Evolutionary conservation across 2,329 filamentous ascomycete genomes (phyloP), one percentile per base, ranked within the genome.

Genomic region (Neurospora sp.): DNA sequence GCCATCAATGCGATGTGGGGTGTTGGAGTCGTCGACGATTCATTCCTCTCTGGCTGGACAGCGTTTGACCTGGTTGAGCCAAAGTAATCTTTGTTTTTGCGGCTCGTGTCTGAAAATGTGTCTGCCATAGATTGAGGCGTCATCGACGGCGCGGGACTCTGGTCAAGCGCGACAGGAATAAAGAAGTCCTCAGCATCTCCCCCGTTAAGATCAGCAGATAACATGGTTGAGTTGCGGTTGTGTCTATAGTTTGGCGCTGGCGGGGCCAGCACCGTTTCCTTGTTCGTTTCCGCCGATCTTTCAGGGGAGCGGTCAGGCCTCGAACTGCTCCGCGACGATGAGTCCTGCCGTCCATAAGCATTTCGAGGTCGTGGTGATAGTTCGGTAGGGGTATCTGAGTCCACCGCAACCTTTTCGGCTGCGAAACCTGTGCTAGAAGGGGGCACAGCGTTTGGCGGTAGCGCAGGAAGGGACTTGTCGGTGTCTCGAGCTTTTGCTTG

Each of bases 1-100:
- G 97, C 92, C 78, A 97, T 93, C 78, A 93, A 96, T 28, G 93
- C 91, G 75, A 97, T 97, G 76, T 97, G 93, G n/a, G 93, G 92
- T 17, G 92, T 93, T 2, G 89, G 86, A 71, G 82, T 78, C 69
- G 83, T 82, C 1, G 85, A 85, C 1, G 85, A 85, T 62, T 86
- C 85, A 17, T 76, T 77, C 74, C 80, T 84, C 68, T 87, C 83
- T 3, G 79, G 73, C 15, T 33, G 52, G 17, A 80, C 74, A 2
- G 77, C 71, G 28, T 79, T 74, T n/a, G 80, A 77, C 77, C 83
- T 85, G 40, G 81, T 72, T 6, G 80, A 75, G 67, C 79, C 82
- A 76, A 90, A 90, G 74, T 90, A 90, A 73, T 91, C 89, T 72
- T 82, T 84, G 69, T 74, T 75, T 68, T 80, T 81, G 77, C 83